A percentile compares a stretch with the other conserved stretches of the same genome.
These are phyloP conservation scores for Acanthamoeba castellanii DNA, from an alignment of 208 protist species.

Conservation along the genomic window DNA sequence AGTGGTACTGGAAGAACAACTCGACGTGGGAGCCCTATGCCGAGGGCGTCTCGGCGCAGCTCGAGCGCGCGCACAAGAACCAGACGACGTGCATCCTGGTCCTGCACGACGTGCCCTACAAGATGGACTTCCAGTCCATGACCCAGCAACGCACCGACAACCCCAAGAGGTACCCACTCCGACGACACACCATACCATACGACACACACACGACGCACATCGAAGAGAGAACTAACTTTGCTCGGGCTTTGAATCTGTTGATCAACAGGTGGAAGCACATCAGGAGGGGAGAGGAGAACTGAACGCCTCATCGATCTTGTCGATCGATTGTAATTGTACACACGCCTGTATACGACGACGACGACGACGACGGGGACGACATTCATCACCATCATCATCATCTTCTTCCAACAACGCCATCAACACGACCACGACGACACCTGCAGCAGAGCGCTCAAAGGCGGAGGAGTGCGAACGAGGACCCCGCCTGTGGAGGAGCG, in stretches of 20 bases:
- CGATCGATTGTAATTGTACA: not conserved
- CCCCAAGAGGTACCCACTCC: not conserved
- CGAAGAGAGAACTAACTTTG: too few relatives aligned
- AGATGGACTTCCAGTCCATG: slow-evolving; percentile 56
- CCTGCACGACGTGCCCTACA: slow-evolving; percentile 38
- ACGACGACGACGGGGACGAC: too few relatives aligned
- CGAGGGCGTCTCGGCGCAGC: slow-evolving; percentile 1
- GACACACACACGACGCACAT: not conserved
- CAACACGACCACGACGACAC: not conserved
- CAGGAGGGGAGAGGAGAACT: not conserved
- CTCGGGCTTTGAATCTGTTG: too few relatives aligned
- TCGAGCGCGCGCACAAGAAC: slow-evolving; percentile 13
- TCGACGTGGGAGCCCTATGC: slow-evolving; percentile 36
- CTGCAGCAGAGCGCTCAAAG: not conserved
- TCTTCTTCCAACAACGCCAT: too few relatives aligned
- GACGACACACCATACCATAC: not conserved
- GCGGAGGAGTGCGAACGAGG: not conserved
- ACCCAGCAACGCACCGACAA: slow-evolving; percentile 36
- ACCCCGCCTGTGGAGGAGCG: not conserved
- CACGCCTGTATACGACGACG: too few relatives aligned
- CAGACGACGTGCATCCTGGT: slow-evolving; percentile 19
- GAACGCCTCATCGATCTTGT: not conserved
- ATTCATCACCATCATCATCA: too few relatives aligned
- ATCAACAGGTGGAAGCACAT: slow-evolving; percentile 3
- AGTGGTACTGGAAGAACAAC: slow-evolving; percentile 57